phyloP scores from a whole-genome alignment of 371 early-diverging fungal species.

The Enterocytospora artemiae region DNA sequence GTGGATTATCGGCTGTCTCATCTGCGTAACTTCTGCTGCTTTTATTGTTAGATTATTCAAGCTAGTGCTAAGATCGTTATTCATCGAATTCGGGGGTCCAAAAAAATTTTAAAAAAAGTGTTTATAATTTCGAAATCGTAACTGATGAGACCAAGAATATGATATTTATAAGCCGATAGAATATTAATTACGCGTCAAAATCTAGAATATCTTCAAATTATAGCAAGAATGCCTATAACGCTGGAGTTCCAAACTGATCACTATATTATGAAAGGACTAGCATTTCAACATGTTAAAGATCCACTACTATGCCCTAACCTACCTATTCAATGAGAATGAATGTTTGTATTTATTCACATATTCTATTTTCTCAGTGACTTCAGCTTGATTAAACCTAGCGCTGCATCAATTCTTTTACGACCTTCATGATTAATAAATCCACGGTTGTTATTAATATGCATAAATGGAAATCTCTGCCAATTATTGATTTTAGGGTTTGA shows the following conservation, averaged over 20 bases:
- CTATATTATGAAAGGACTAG: not conserved
- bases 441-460: too few species aligned
- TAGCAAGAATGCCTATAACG: not conserved
- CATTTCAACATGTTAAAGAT: not conserved
- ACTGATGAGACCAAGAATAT: not conserved
- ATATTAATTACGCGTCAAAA: not conserved
- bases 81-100: not conserved
- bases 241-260: not conserved
- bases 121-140: not conserved
- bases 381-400: constrained; percentile 11
- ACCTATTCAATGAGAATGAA: not conserved
- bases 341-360: not conserved
- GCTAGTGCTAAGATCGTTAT: not conserved
- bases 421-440: too few species aligned
- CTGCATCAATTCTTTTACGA: constrained; percentile 14
- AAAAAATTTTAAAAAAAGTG: not conserved
- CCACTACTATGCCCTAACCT: not conserved
- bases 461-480: too few species aligned
- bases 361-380: not conserved
- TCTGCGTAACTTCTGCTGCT: constrained; percentile 18
- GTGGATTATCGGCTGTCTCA: constrained; percentile 35
- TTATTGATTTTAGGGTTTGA: too few species aligned
- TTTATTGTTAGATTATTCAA: constrained; percentile 19
- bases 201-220: not conserved
- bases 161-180: not conserved